Base-by-base conservation (phyloP, 2,329 filamentous ascomycete genomes). In the Fusarium continuum region DNA sequence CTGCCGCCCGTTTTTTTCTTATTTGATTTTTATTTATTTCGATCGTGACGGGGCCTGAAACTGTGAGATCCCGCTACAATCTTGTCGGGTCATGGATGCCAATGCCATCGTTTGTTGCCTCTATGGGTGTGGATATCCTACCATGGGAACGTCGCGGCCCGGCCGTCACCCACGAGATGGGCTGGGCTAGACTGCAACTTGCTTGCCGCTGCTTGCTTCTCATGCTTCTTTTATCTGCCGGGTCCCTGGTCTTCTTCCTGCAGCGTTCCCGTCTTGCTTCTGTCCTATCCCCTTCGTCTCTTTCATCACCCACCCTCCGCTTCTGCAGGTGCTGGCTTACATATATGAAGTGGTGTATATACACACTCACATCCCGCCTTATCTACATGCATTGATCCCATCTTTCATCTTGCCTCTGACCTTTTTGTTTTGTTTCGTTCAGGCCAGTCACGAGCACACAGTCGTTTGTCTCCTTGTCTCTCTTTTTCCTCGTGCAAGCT, bases 181-280 rank as follows among this genome's bases (percentile, higher is more conserved):
- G 44, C 43, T 55, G 43, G 47, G 40, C 39, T 61, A 39, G 38
- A 46, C 46, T 52, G 26, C 52, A 40, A 34, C 44, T 38, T 51
- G 59, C 52, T 63, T 55, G 63, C 52, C 59, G 53, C 54, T 66
- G 32, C 17, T 49, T 47, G 26, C 45, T 59, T 47, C 38, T 65
- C 51, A 54, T 43, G 26, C 29, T 62, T 55, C 56, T 65, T 67
- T 53, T 51, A 67, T 67, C 64, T 67, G 64, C 64, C 64, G 55
- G 64, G 43, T 65, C 59, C 64, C 55, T 67, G 62, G 64, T 52
- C 46, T 29, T 59, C 49, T 60, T 55, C 57, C 40, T 65, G 61
- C 61, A 65, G 49, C 56, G 63, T 56, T 62, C 64, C 61, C 52
- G 64, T 53, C 61, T 35, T 70, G 53, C 49, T 57, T 56, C 47